phyloP scores from a whole-genome alignment of 306 rosid species.

The Arachis hypogaea region DNA sequence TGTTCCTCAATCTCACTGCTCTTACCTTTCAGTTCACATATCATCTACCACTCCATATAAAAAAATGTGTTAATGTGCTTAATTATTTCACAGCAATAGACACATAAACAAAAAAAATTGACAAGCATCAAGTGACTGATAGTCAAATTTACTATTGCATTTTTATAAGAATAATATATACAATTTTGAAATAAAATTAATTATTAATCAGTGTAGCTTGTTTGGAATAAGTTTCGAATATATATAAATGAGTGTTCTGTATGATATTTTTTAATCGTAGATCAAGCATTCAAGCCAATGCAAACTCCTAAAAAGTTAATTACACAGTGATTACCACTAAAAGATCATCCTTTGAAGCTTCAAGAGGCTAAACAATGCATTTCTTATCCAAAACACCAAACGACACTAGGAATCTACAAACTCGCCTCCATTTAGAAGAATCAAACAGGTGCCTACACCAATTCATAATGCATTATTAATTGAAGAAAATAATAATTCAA shows the following conservation, averaged over 20 bases:
- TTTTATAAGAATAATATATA: no score
- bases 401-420: slow-evolving; percentile 63
- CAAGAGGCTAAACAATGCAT: slow-evolving; percentile 73
- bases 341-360: slow-evolving; percentile 84
- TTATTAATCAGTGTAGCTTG: not conserved
- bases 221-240: not conserved
- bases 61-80: no score
- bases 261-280: no score
- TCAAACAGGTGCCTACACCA: slow-evolving; percentile 90
- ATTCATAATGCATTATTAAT: not conserved
- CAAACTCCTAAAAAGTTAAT: not conserved
- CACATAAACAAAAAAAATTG: no score
- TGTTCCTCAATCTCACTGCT: no score
- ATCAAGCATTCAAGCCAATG: no score
- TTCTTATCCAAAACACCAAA: slow-evolving; percentile 54
- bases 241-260: no score
- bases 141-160: no score
- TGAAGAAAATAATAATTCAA: not conserved
- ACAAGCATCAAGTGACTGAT: not conserved
- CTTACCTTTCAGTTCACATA: no score
- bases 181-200: no score
- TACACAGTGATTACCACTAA: slow-evolving; percentile 66
- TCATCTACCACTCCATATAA: no score
- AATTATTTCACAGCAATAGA: no score
- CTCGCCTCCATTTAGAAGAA: slow-evolving; percentile 84